Evolutionary conservation across 2,329 filamentous ascomycete species (phyloP), one percentile per base, ranked within the genome.

Genomic region (Apiospora malaysiana): DNA sequence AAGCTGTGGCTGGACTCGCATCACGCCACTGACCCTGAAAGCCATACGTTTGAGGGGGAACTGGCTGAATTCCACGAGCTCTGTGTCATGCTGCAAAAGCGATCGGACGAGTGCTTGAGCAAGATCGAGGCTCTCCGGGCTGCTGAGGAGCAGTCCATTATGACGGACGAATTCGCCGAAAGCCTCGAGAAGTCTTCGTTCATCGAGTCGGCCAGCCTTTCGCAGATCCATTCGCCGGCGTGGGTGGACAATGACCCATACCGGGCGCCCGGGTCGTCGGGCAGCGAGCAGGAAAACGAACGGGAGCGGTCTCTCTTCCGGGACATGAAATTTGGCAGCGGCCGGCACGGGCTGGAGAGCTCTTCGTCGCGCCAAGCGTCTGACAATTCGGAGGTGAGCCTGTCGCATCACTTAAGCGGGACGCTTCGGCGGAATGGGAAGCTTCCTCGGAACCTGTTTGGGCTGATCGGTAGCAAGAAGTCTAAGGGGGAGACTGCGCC

Each of bases 1-100:
- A 93, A 93, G 76, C 84, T 96, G 16, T 97, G 93, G 93, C 86
- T 92, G 0, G 91, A 94, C 49, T 79, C 84, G 4, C 84, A 83
- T 74, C 80, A 79, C 21, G 73, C 77, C n/a, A 75, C 76, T 2
- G 74, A 75, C 25, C 74, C 78, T 12, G 77, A 78, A 32, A 76
- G 80, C 12, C 81, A 83, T 1, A 70, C 80, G 0, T 85, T 85
- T 21, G 80, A 87, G n/a, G 85, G 86, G 46, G 88, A 89, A 49
- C 80, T 90, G 1, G 80, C 85, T 43, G 78, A 84, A 25, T 90
- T 90, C 74, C 85, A 89, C 74, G 81, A 81, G 1, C 75, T 85
- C n/a, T 90, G 88, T 73, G 73, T 83, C 51, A 78, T 78, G 3
- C 80, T 90, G 4, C 87, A 90, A 71, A 80, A 79, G 69, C 85